Evolutionary conservation across 1,284 basidiomycete genomes (phyloP).

Genomic region (Apiotrichum siamense): DNA sequence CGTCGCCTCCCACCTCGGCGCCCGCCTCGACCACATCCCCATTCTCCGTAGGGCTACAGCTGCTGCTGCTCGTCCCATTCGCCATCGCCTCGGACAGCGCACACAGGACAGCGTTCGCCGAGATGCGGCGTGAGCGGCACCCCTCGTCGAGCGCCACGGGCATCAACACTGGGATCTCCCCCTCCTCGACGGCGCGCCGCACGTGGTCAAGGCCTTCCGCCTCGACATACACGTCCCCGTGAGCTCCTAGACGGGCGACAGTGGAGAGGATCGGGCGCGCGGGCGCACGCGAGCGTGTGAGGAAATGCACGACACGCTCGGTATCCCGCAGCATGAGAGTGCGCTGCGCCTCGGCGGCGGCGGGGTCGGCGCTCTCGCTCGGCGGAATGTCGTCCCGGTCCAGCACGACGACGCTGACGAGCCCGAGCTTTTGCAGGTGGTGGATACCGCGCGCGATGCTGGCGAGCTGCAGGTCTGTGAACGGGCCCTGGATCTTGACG

Average conservation of each 20-base stretch:
- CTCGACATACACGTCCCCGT: constrained; percentile 43
- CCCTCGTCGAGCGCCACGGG: constrained; percentile 89
- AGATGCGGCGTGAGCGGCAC: constrained; percentile 76
- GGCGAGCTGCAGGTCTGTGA: constrained; percentile 88
- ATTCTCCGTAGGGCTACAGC: too few species aligned
- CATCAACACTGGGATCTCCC: constrained; percentile 94
- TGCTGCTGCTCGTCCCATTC: background rate
- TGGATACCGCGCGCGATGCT: constrained; percentile 90
- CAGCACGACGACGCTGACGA: constrained; percentile 89
- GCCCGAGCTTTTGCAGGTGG: constrained; percentile 89
- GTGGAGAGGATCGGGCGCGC: constrained; percentile 82
- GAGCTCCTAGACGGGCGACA: constrained; percentile 61
- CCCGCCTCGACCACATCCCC: background rate
- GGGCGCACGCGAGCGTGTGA: constrained; percentile 76
- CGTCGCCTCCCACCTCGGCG: background rate
- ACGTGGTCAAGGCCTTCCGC: constrained; percentile 74
- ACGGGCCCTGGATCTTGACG: constrained; percentile 96
- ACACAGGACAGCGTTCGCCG: constrained; percentile 84
- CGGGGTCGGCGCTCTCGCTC: constrained; percentile 53
- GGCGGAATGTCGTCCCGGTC: constrained; percentile 74
- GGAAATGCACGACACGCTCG: constrained; percentile 70
- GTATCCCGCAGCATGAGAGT: constrained; percentile 77
- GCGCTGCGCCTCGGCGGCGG: constrained; percentile 43
- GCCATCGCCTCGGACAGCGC: constrained; percentile 85
- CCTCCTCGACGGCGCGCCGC: constrained; percentile 76